Evolutionary conservation across 331 rosid species (phyloP).

Genomic region (Malus hybrid): DNA sequence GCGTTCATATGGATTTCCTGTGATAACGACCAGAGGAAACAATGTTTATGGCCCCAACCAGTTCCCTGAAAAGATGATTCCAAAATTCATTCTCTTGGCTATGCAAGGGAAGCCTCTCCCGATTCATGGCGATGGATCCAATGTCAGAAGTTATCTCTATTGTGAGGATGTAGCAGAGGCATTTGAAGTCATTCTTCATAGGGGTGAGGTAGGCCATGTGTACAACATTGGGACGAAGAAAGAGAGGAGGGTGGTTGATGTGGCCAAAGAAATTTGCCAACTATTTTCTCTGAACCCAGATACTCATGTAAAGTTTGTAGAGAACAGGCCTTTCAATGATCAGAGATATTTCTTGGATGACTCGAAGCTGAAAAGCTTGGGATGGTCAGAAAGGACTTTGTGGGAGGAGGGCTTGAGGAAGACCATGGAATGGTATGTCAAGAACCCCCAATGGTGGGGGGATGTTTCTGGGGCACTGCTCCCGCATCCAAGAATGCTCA

Average conservation of each 20-base stretch:
- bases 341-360: constrained; percentile 63
- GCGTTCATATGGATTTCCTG: constrained; percentile 57
- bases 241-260: constrained; percentile 66
- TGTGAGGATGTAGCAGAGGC: constrained; percentile 81
- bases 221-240: constrained; percentile 65
- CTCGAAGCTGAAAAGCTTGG: constrained; percentile 52
- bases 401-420: constrained; percentile 64
- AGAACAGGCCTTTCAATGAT: constrained; percentile 66
- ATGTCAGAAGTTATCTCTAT: constrained; percentile 66
- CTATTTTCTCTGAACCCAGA: constrained; percentile 42
- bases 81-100: constrained; percentile 62
- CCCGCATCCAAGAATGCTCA: constrained; percentile 72
- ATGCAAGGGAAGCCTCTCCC: constrained; percentile 63
- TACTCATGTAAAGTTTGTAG: constrained; percentile 42
- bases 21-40: constrained; percentile 67
- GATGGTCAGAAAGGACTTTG: constrained; percentile 53
- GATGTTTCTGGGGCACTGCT: constrained; percentile 76
- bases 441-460: constrained; percentile 72
- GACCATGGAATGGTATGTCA: constrained; percentile 61
- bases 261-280: constrained; percentile 46
- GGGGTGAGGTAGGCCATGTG: constrained; percentile 68
- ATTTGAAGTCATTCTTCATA: constrained; percentile 65
- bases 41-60: constrained; percentile 62
- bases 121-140: constrained; percentile 69
- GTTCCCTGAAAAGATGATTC: constrained; percentile 69